These are phyloP conservation scores for Lactifluus pinguis DNA, from an alignment of 768 basidiomycete genomes.

Conservation along the genomic window DNA sequence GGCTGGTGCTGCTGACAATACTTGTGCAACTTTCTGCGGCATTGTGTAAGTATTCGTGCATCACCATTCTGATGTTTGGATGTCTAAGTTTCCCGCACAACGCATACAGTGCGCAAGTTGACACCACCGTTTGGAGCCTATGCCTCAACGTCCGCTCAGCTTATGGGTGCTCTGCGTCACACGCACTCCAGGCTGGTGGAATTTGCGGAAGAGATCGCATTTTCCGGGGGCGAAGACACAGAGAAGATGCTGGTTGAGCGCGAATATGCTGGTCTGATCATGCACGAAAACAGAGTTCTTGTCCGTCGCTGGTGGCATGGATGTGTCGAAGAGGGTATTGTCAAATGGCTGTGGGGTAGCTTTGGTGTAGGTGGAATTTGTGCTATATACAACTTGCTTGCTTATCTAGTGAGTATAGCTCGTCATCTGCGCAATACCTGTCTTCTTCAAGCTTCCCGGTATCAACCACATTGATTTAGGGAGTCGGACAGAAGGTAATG, in stretches of 20 bases:
- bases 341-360: slow-evolving; percentile 96
- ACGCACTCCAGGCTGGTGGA: slow-evolving; percentile 87
- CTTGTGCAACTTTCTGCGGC: slow-evolving; percentile 79
- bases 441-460: slow-evolving; percentile 84
- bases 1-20: slow-evolving; percentile 71
- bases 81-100: background rate
- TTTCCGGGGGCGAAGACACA: slow-evolving; percentile 78
- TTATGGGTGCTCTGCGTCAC: slow-evolving; percentile 84
- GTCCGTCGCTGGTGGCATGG: slow-evolving; percentile 81
- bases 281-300: slow-evolving; percentile 78
- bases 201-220: slow-evolving; percentile 82
- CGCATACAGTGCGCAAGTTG: slow-evolving; percentile 60
- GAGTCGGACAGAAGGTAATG: slow-evolving; percentile 80
- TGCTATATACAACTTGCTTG: background rate
- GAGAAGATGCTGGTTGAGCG: slow-evolving; percentile 90
- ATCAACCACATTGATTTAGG: slow-evolving; percentile 62
- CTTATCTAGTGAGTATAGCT: slow-evolving; percentile 24
- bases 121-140: slow-evolving; percentile 92
- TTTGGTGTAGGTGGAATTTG: slow-evolving; percentile 57
- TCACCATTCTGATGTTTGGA: background rate
- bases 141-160: slow-evolving; percentile 78
- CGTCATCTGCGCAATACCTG: slow-evolving; percentile 85
- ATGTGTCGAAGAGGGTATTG: slow-evolving; percentile 87
- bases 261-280: slow-evolving; percentile 75
- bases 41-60: slow-evolving; percentile 48